These are phyloP conservation scores for Avena sativa DNA, from an alignment of 176 grass and related monocot species.

Conservation along the genomic window DNA sequence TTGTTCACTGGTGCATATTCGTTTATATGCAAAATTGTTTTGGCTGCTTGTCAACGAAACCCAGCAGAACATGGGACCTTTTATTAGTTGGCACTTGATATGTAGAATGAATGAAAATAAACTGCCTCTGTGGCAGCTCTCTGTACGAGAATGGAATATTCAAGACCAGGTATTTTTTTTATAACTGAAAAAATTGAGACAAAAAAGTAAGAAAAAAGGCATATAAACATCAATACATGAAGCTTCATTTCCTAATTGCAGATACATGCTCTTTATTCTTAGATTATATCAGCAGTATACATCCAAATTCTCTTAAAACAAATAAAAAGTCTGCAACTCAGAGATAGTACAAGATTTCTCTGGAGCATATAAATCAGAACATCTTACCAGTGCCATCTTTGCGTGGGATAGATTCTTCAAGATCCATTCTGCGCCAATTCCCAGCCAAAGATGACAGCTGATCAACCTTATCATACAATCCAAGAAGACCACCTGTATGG, in stretches of 20 bases:
- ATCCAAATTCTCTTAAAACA: not conserved
- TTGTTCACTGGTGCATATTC: conserved; percentile 13
- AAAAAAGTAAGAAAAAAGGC: not conserved
- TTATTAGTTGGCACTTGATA: not conserved
- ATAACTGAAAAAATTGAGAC: not conserved
- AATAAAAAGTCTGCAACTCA: conserved; percentile 21
- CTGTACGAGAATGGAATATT: conserved; percentile 12
- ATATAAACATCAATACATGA: not conserved
- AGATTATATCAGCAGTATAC: conserved; percentile 1
- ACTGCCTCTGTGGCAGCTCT: not conserved
- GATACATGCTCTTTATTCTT: conserved; percentile 43
- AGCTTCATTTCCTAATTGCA: conserved; percentile 34
- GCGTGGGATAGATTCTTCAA: conserved; percentile 70
- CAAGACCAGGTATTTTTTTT: not conserved
- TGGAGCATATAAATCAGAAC: conserved; percentile 62
- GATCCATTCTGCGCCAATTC: conserved; percentile 81
- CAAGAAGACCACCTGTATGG: conserved; percentile 90
- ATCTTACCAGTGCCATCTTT: conserved; percentile 91
- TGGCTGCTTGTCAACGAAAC: conserved; percentile 8
- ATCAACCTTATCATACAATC: conserved; percentile 86
- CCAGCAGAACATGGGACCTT: not conserved
- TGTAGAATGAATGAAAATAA: conserved; percentile 24
- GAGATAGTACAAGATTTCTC: not conserved
- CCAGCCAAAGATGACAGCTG: conserved; percentile 68
- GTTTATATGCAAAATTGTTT: conserved; percentile 7